Conservation (phyloP, 2,329 filamentous ascomycete species). For the Sclerotinia subarctica region DNA sequence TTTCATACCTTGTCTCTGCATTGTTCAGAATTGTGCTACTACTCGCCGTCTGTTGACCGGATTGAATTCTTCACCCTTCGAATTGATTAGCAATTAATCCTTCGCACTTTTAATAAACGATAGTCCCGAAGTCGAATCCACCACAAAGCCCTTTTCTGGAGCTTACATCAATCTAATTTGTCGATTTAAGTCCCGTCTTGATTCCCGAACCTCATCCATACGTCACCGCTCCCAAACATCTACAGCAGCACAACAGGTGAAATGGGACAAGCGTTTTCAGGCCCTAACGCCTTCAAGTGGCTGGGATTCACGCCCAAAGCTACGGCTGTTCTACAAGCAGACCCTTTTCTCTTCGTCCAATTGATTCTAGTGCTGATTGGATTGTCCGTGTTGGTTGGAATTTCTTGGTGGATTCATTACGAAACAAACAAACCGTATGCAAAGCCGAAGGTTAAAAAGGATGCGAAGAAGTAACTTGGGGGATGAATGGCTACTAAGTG, state of each 20-base stretch:
- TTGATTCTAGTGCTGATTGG: conserved; percentile 31
- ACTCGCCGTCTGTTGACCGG: conserved; percentile 10
- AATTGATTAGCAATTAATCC: not conserved
- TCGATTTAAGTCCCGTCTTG: not conserved
- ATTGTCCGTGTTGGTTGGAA: conserved; percentile 22
- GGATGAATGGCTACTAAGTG: not conserved
- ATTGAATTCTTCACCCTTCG: not conserved
- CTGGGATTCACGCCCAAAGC: conserved; percentile 37
- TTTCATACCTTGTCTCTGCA: not conserved
- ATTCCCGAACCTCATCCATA: not conserved
- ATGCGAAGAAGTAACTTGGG: conserved; percentile 11
- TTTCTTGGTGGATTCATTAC: conserved; percentile 35
- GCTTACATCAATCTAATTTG: not conserved
- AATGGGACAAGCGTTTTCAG: conserved; percentile 37
- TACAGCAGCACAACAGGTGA: conserved; percentile 11
- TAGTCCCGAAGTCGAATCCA: not conserved
- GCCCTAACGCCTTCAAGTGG: conserved; percentile 39
- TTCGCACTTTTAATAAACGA: not conserved
- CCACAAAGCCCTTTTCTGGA: not conserved
- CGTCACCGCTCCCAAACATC: not conserved
- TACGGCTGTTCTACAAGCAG: conserved; percentile 35
- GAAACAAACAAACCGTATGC: conserved; percentile 35
- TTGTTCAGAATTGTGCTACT: not conserved
- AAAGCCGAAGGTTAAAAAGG: conserved; percentile 36
- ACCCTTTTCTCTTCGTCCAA: conserved; percentile 32